Evolutionary conservation across 2,329 filamentous ascomycete genomes (phyloP).

Genomic region (Pseudonectria buxi): DNA sequence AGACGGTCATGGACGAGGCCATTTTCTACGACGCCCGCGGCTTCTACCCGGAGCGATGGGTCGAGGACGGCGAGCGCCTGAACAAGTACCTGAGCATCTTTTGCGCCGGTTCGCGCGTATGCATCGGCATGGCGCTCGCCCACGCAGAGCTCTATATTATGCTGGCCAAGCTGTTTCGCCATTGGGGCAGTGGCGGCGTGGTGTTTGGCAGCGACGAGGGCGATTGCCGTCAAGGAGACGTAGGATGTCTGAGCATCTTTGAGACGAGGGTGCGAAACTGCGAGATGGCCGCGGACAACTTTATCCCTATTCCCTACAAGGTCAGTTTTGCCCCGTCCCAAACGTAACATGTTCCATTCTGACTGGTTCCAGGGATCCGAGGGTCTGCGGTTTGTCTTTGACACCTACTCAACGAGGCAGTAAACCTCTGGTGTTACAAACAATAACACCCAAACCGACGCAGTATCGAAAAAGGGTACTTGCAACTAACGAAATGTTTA

Average conservation of each 20-base stretch:
- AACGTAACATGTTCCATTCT: background rate
- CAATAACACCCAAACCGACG: constrained; percentile 8
- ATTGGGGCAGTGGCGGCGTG: constrained; percentile 29
- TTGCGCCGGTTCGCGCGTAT: constrained; percentile 29
- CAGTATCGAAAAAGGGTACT: constrained; percentile 2
- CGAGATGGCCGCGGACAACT: constrained; percentile 32
- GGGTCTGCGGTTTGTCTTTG: constrained; percentile 28
- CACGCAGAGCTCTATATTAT: constrained; percentile 32
- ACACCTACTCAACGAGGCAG: constrained; percentile 15
- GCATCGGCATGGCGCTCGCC: constrained; percentile 32
- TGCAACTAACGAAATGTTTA: too few species aligned
- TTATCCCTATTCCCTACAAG: constrained; percentile 34
- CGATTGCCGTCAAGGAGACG: constrained; percentile 27
- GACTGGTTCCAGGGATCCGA: constrained; percentile 24
- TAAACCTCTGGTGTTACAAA: constrained; percentile 6
- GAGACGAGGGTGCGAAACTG: constrained; percentile 29
- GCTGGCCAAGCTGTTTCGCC: constrained; percentile 31
- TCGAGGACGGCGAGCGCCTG: constrained; percentile 25
- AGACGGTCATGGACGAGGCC: constrained; percentile 27
- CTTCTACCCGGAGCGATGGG: constrained; percentile 31
- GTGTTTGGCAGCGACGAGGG: constrained; percentile 23
- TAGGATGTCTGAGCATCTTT: constrained; percentile 29
- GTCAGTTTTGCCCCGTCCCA: constrained; percentile 8
- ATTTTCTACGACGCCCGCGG: constrained; percentile 27
- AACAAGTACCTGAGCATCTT: constrained; percentile 30